phyloP scores from a whole-genome alignment of 495 filamentous ascomycete species.

The Aspergillus nanangensis region DNA sequence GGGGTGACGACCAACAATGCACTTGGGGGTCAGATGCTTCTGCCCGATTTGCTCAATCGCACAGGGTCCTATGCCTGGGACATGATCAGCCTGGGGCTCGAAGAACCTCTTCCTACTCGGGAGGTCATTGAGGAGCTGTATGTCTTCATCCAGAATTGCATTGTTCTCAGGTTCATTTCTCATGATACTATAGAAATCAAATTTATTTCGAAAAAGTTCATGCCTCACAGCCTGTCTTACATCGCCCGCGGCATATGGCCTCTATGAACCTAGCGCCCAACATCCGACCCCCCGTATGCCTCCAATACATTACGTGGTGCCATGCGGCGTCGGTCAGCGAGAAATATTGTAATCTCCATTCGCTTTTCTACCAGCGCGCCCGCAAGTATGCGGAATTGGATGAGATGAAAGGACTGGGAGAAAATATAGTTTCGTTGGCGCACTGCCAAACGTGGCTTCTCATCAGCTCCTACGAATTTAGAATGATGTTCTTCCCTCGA shows the following conservation, averaged over 20 bases:
- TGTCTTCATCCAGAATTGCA: constrained; percentile 17
- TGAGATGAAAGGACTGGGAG: constrained; percentile 90
- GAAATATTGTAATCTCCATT: constrained; percentile 70
- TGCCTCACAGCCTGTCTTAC: constrained; percentile 79
- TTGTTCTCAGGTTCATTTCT: constrained; percentile 1
- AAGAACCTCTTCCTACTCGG: constrained; percentile 83
- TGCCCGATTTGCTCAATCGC: constrained; percentile 19
- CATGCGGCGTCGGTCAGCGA: constrained; percentile 78
- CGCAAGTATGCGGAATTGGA: constrained; percentile 87
- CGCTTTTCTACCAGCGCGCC: constrained; percentile 81
- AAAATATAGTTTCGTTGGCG: constrained; percentile 74
- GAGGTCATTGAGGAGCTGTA: constrained; percentile 91
- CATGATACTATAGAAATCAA: constrained; percentile 48
- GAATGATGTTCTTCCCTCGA: constrained; percentile 94
- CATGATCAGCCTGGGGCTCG: constrained; percentile 88
- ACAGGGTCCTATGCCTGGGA: constrained; percentile 67
- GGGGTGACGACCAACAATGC: constrained; percentile 20
- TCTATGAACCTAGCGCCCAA: constrained; percentile 80
- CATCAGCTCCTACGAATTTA: constrained; percentile 84
- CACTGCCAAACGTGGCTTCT: constrained; percentile 81
- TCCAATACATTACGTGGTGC: constrained; percentile 94
- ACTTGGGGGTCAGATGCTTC: constrained; percentile 14
- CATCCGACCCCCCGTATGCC: constrained; percentile 79
- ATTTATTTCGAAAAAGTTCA: constrained; percentile 92
- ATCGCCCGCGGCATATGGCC: constrained; percentile 78